These are phyloP conservation scores for Suzukiozyma palmioleophila DNA, from an alignment of 1,139 yeast genomes.

Conservation along the genomic window DNA sequence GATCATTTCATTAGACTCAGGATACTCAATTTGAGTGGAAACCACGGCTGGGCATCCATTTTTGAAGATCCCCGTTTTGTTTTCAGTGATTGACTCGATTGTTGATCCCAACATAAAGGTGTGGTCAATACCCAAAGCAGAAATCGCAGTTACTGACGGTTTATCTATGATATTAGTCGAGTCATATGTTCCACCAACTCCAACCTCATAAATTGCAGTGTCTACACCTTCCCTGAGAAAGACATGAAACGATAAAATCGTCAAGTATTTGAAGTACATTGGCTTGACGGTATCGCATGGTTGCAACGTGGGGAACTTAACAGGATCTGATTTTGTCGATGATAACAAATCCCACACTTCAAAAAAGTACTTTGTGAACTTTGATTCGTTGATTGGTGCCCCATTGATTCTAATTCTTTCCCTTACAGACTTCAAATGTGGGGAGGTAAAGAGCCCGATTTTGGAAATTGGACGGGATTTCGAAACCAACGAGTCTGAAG, in stretches of 20 bases:
- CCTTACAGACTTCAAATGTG: slow-evolving; percentile 88
- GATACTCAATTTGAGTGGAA: slow-evolving; percentile 48
- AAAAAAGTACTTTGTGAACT: slow-evolving; percentile 84
- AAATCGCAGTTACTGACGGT: slow-evolving; percentile 84
- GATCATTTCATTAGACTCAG: slow-evolving; percentile 50
- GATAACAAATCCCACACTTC: slow-evolving; percentile 88
- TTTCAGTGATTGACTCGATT: slow-evolving; percentile 89
- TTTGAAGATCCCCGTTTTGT: slow-evolving; percentile 92
- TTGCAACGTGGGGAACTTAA: slow-evolving; percentile 68
- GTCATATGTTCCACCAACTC: slow-evolving; percentile 96
- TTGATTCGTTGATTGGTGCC: slow-evolving; percentile 70
- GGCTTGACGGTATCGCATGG: slow-evolving; percentile 66
- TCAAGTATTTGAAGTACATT: slow-evolving; percentile 87
- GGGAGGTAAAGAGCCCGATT: slow-evolving; percentile 90
- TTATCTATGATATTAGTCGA: slow-evolving; percentile 80
- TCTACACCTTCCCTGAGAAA: slow-evolving; percentile 84
- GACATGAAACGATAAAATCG: slow-evolving; percentile 85
- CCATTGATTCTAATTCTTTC: slow-evolving; percentile 91
- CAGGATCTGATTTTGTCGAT: slow-evolving; percentile 49
- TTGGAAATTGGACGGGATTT: slow-evolving; percentile 35
- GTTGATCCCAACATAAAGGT: slow-evolving; percentile 85
- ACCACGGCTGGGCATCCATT: slow-evolving; percentile 63
- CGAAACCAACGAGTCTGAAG: not conserved
- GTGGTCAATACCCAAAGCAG: slow-evolving; percentile 90
- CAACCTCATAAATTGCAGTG: slow-evolving; percentile 94